These are phyloP conservation scores for Styphnolobium japonicum DNA, from an alignment of 306 rosid genomes.

Conservation along the genomic window DNA sequence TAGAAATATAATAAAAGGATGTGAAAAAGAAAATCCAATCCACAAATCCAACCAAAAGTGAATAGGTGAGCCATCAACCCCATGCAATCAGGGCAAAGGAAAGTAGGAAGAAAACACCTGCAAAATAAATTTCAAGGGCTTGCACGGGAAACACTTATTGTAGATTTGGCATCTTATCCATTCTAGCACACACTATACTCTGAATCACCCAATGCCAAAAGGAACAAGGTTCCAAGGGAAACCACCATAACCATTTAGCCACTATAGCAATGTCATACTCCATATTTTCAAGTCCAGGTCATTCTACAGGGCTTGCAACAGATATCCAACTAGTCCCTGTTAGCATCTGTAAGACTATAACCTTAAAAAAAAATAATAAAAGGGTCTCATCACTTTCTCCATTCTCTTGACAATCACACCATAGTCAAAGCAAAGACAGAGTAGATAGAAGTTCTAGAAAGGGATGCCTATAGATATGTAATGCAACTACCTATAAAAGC, in stretches of 20 bases:
- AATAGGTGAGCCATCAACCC: no score
- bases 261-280: background rate
- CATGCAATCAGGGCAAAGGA: no score
- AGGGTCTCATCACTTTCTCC: background rate
- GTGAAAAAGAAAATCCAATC: no score
- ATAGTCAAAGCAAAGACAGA: background rate
- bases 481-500: background rate
- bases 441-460: background rate
- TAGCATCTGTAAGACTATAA: background rate
- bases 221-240: background rate
- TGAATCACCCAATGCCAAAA: conserved; percentile 4
- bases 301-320: conserved; percentile 15
- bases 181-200: conserved; percentile 2
- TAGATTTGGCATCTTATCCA: conserved; percentile 16
- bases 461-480: background rate
- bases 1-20: no score
- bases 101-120: no score
- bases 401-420: background rate
- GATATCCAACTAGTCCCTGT: background rate
- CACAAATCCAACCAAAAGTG: no score
- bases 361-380: background rate
- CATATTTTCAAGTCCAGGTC: conserved; percentile 6
- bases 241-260: background rate
- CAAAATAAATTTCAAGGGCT: no score
- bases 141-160: conserved; percentile 1